A percentile compares a stretch with the other conserved stretches of the same genome.
Conservation (phyloP, 1,284 basidiomycete species). For the Puccinia coronata region DNA sequence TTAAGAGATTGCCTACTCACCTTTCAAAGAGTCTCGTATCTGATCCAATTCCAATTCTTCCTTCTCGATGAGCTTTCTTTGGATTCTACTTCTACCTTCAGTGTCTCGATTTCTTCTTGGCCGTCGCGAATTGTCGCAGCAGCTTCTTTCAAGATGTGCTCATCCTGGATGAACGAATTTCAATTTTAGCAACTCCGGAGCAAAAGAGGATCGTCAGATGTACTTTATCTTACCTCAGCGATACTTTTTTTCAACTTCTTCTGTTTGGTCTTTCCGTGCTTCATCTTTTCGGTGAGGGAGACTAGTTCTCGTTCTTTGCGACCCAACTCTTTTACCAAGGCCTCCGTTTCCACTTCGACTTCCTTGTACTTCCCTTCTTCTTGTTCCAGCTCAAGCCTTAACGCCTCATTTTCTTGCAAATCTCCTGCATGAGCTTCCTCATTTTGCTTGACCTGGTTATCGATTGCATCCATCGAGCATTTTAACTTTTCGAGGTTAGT, state of each 20-base stretch:
- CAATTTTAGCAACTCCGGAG: background rate
- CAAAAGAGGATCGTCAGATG: background rate
- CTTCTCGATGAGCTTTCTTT: constrained; percentile 72
- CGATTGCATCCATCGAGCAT: constrained; percentile 53
- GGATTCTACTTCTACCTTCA: constrained; percentile 70
- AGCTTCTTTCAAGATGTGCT: constrained; percentile 69
- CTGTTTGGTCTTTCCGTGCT: constrained; percentile 76
- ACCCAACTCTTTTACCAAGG: constrained; percentile 75
- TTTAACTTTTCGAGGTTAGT: constrained; percentile 54
- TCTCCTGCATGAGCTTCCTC: constrained; percentile 56
- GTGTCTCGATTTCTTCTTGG: constrained; percentile 70
- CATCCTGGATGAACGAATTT: constrained; percentile 63
- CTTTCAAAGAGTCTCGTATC: constrained; percentile 86
- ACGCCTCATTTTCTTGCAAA: constrained; percentile 54
- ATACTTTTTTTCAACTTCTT: constrained; percentile 89
- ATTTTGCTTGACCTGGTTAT: constrained; percentile 53
- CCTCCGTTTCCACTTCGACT: constrained; percentile 73
- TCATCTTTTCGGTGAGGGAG: constrained; percentile 79
- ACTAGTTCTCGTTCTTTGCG: constrained; percentile 81
- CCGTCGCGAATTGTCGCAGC: constrained; percentile 71
- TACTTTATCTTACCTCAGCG: constrained; percentile 66
- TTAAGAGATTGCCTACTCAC: constrained; percentile 59
- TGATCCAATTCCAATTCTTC: constrained; percentile 83
- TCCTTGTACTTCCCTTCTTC: constrained; percentile 62
- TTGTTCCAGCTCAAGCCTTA: constrained; percentile 54